Base-by-base conservation (phyloP, 2,329 filamentous ascomycete genomes). In the Fusarium ramigenum region DNA sequence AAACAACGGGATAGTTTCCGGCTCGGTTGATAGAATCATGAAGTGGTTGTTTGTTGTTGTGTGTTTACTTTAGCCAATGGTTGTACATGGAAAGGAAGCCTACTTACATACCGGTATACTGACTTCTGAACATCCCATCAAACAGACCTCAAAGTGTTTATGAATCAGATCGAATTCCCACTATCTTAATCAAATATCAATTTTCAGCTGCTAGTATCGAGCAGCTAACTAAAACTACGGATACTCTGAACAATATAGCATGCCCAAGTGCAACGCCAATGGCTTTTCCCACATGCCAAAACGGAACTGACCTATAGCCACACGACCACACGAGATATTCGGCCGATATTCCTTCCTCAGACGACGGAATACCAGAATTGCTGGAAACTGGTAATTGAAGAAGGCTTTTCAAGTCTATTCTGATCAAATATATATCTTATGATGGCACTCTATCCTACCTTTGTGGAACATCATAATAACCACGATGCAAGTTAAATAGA, bases 151-250 rank as follows among this genome's bases (percentile, higher is more conserved):
- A 58, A 4, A 18, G 8, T 9, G 5, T 36, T 25, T 58, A 34
- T 21, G 4, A 21, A n/a, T n/a, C 5, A 14, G 18, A 37, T 11
- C 8, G 10, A 34, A 21, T 18, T 58, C 54, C 8, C 6, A 6
- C 15, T n/a, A 21, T 10, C 7, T 11, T 4, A 4, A n/a, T 12
- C 14, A 7, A 16, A 28, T 15, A 36, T 34, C 1, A 3, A n/a
- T 12, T 8, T 18, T 25, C 10, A 7, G 28, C 28, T 23, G 16
- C 16, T 2, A 19, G 15, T 15, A 12, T 23, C 23, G 19, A 42
- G 15, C 25, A n/a, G 19, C 8, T n/a, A 44, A 25, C 4, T 44
- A 8, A n/a, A 34, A 25, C 32, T n/a, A 47, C 36, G 15, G 15
- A 18, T 37, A 19, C 30, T 19, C n/a, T 46, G n/a, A 36, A 16